Evolutionary conservation across 106 monocot species (phyloP), one percentile per base, ranked within the genome.

Genomic region (Apostasia shenzhenica): DNA sequence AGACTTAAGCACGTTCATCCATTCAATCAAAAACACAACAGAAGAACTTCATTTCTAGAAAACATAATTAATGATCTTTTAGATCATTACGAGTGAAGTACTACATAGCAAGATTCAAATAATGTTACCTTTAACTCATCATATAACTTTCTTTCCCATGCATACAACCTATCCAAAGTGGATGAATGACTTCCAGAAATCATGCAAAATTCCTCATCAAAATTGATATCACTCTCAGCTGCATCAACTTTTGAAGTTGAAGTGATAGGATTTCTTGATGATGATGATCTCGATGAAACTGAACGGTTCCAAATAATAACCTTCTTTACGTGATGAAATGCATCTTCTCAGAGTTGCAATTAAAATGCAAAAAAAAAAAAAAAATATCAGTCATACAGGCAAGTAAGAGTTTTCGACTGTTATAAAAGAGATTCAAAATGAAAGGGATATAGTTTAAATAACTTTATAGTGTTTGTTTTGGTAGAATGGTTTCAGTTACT

Each of bases 151-250:
- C 77, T 81, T 81, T 95, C 94, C 94, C 94, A 95, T 44, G 94
- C 94, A 69, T 88, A 86, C 26, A 95, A 41, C 69, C 94, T 85
- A 45, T 95, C 91, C 77, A 91, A 62, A 3, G 91, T 88, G 8
- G 91, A 95, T 48, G 85, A 85, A 77, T 95, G 88, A 80, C 91
- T 95, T 45, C 94, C 94, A 3, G 94, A 88, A 50, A 95, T 81
- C 94, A 95, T 95, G 75, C 83, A 81, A 70, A 85, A 82, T 59
- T 95, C 83, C 68, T 94, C 94, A 45, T 81, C 62, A 71, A 94
- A 91, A 73, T 91, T 88, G 59, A 73, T 79, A 6, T 74, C 66
- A 68, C 81, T 85, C 58, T 91, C 91, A 73, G 73, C 67, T n/a
- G 48, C 47, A 62, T 95, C 88, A 76, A 84, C 80, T 79, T 80